A percentile compares a stretch with the other conserved stretches of the same genome.
phyloP scores from a whole-genome alignment of 2,329 filamentous ascomycete genomes.

The Monilinia fructicola region DNA sequence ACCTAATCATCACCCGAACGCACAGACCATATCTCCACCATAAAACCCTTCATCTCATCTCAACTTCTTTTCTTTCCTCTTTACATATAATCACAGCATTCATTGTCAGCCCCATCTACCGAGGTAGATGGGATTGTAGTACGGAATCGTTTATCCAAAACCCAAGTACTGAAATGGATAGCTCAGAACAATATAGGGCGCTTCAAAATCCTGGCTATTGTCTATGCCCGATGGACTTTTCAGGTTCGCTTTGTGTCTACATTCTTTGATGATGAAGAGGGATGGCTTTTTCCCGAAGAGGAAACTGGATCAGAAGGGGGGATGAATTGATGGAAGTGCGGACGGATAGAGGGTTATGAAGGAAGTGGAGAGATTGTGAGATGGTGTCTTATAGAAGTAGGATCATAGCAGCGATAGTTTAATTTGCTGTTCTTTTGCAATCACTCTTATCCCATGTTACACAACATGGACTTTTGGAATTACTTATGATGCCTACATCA shows the following conservation, averaged over 20 bases:
- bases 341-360: neutral
- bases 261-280: neutral
- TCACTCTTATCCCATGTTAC: neutral
- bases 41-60: conserved; percentile 18
- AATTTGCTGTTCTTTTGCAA: neutral
- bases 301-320: too few relatives aligned
- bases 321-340: neutral
- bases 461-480: neutral
- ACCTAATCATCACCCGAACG: neutral
- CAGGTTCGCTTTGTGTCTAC: conserved; percentile 22
- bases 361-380: neutral
- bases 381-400: neutral
- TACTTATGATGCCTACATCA: neutral
- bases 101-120: conserved; percentile 6
- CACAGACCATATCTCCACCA: conserved; percentile 6
- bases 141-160: neutral
- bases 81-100: conserved; percentile 21
- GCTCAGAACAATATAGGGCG: conserved; percentile 14
- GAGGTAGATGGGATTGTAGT: conserved; percentile 9
- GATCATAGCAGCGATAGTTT: neutral
- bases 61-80: conserved; percentile 14
- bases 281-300: too few relatives aligned
- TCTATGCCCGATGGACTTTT: conserved; percentile 19
- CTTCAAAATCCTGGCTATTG: conserved; percentile 19
- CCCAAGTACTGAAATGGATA: conserved; percentile 18